Conservation (phyloP, 192 early-diverging fungal species). For the Coemansia sp. region DNA sequence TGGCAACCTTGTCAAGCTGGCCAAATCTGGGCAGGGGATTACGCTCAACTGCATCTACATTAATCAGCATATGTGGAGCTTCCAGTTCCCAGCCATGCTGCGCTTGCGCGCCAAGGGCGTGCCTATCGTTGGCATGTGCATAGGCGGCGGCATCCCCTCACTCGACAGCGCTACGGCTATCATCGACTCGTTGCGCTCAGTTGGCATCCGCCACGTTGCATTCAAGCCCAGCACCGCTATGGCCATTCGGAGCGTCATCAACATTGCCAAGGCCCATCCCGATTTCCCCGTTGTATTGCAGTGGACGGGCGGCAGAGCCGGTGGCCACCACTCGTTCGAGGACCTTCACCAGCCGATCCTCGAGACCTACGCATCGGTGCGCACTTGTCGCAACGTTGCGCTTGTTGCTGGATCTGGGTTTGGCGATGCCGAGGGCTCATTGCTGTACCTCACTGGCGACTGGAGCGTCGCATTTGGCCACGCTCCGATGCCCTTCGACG, state of each 20-base stretch:
- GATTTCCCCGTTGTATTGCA: conserved; percentile 91
- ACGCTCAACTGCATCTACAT: conserved; percentile 93
- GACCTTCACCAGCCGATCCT: conserved; percentile 94
- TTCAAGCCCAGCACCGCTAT: conserved; percentile 87
- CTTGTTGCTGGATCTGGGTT: conserved; percentile 93
- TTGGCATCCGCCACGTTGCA: conserved; percentile 76
- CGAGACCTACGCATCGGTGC: conserved; percentile 66
- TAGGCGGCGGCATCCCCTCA: conserved; percentile 92
- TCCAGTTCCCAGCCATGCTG: conserved; percentile 80
- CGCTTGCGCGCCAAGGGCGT: conserved; percentile 83
- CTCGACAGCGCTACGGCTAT: conserved; percentile 85
- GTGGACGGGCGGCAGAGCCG: conserved; percentile 96
- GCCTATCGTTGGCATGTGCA: conserved; percentile 89
- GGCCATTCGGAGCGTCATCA: conserved; percentile 80
- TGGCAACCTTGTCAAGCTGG: conserved; percentile 69
- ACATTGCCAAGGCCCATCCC: conserved; percentile 82
- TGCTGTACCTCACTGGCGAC: conserved; percentile 93
- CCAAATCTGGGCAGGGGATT: conserved; percentile 82
- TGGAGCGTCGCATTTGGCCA: conserved; percentile 81
- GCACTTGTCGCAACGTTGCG: conserved; percentile 77
- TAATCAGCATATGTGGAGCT: conserved; percentile 84
- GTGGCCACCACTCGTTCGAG: conserved; percentile 97
- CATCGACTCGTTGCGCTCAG: conserved; percentile 70
- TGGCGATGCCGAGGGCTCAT: conserved; percentile 81
- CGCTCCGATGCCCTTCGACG: conserved; percentile 96